A percentile compares a stretch with the other conserved stretches of the same genome.
Evolutionary conservation across 345 rosid genomes (phyloP).

Genomic region (Citrus unshiu): DNA sequence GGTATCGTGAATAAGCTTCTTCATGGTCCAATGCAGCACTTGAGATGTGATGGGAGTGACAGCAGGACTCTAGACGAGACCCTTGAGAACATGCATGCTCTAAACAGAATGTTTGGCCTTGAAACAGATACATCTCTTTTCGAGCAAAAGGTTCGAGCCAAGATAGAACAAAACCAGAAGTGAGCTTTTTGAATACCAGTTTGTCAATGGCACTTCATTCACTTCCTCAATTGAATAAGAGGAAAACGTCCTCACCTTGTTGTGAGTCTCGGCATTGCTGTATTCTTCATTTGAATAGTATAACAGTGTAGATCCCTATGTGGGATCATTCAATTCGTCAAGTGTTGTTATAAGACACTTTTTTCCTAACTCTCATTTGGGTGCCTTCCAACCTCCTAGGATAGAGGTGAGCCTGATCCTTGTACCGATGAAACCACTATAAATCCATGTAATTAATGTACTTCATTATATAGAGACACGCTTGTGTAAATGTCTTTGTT

Average conservation of each 20-base stretch:
- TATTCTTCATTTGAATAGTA: slow-evolving; percentile 5
- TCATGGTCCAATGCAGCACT: slow-evolving; percentile 98
- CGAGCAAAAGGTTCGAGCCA: slow-evolving; percentile 84
- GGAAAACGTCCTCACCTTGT: slow-evolving; percentile 17
- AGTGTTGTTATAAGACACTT: slow-evolving; percentile 13
- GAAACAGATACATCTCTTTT: slow-evolving; percentile 69
- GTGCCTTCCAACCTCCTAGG: slow-evolving; percentile 9
- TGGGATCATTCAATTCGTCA: slow-evolving; percentile 24
- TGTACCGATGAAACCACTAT: slow-evolving; percentile 12
- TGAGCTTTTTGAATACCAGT: slow-evolving; percentile 11
- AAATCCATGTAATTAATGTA: slow-evolving; percentile 15
- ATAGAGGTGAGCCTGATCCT: slow-evolving; percentile 17
- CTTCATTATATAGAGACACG: slow-evolving; percentile 7
- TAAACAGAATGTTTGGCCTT: slow-evolving; percentile 87
- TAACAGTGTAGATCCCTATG: slow-evolving; percentile 7
- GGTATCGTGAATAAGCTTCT: slow-evolving; percentile 93
- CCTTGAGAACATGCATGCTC: slow-evolving; percentile 98
- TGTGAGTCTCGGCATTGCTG: neutral
- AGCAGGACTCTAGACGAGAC: slow-evolving; percentile 74
- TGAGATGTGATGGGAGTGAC: slow-evolving; percentile 88
- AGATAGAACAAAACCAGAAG: slow-evolving; percentile 55
- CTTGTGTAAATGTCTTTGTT: neutral
- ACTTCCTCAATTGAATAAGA: slow-evolving; percentile 21
- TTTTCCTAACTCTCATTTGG: slow-evolving; percentile 15
- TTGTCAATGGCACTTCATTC: neutral